Percentiles rank a stretch among this genome's conserved stretches.
Conservation (phyloP, 345 rosid genomes). For the Mallotus nudiflorus region DNA sequence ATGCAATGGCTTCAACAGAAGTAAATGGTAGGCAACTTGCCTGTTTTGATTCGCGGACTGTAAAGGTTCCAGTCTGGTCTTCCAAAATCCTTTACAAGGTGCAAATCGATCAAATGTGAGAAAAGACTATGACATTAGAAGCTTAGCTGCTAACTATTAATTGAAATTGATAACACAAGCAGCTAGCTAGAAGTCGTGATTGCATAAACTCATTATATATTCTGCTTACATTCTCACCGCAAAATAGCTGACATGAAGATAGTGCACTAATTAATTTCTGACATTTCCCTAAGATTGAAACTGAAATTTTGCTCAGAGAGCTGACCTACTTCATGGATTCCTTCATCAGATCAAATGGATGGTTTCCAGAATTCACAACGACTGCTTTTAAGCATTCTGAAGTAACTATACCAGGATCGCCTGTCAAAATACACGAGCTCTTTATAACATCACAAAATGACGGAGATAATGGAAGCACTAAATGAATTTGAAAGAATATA, state of each 20-base stretch:
- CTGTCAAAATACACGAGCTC: constrained; percentile 28
- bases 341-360: constrained; percentile 55
- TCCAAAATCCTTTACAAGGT: constrained; percentile 41
- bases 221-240: background rate
- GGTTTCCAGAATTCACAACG: constrained; percentile 51
- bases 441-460: too few relatives aligned
- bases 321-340: constrained; percentile 59
- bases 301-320: constrained; percentile 33
- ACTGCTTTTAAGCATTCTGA: constrained; percentile 43
- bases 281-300: constrained; percentile 4
- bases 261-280: background rate
- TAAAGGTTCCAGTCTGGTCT: constrained; percentile 48
- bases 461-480: too few relatives aligned
- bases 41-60: constrained; percentile 49
- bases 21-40: constrained; percentile 23
- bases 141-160: background rate
- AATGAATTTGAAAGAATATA: background rate
- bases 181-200: background rate
- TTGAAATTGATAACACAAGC: background rate
- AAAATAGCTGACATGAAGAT: background rate
- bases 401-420: constrained; percentile 50
- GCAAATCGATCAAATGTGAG: background rate
- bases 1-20: background rate
- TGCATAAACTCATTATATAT: background rate
- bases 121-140: background rate